These are phyloP conservation scores for Trichoderma atroviride DNA, from an alignment of 2,329 filamentous ascomycete species.

Conservation along the genomic window DNA sequence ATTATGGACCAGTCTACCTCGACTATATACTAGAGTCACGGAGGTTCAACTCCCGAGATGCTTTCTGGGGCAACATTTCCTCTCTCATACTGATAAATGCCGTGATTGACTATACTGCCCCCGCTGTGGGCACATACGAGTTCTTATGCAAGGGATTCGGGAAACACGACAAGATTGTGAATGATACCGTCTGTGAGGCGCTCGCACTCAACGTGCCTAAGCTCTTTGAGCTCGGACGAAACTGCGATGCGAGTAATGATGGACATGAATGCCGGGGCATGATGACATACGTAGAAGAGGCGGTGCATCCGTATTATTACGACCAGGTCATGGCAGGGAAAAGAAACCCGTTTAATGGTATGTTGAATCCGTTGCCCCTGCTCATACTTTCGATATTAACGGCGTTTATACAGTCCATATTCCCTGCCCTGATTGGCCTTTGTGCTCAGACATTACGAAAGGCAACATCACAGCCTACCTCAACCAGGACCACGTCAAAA, in stretches of 20 bases:
- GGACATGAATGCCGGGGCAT: conserved; percentile 71
- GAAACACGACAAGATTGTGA: conserved; percentile 27
- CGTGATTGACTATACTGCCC: conserved; percentile 27
- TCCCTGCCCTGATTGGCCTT: conserved; percentile 22
- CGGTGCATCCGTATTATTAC: conserved; percentile 45
- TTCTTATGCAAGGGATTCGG: conserved; percentile 27
- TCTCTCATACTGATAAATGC: conserved; percentile 30
- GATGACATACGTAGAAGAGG: conserved; percentile 42
- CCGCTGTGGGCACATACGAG: conserved; percentile 27
- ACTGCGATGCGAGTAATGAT: conserved; percentile 86
- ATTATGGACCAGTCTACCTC: conserved; percentile 43
- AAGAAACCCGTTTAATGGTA: conserved; percentile 50
- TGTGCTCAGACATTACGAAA: conserved; percentile 28
- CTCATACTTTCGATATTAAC: neutral
- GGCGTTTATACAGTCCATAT: conserved; percentile 14
- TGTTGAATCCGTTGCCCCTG: conserved; percentile 21
- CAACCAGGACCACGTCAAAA: conserved; percentile 30
- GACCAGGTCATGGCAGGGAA: conserved; percentile 43
- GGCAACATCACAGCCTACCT: conserved; percentile 33
- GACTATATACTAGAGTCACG: conserved; percentile 29
- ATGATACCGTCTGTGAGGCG: conserved; percentile 29
- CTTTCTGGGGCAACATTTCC: conserved; percentile 68
- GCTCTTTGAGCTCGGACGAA: conserved; percentile 43
- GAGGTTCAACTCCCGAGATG: conserved; percentile 15
- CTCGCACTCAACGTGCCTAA: conserved; percentile 47